These are phyloP conservation scores for Pseudocercospora eumusae DNA, from an alignment of 2,329 filamentous ascomycete species.

Conservation along the genomic window DNA sequence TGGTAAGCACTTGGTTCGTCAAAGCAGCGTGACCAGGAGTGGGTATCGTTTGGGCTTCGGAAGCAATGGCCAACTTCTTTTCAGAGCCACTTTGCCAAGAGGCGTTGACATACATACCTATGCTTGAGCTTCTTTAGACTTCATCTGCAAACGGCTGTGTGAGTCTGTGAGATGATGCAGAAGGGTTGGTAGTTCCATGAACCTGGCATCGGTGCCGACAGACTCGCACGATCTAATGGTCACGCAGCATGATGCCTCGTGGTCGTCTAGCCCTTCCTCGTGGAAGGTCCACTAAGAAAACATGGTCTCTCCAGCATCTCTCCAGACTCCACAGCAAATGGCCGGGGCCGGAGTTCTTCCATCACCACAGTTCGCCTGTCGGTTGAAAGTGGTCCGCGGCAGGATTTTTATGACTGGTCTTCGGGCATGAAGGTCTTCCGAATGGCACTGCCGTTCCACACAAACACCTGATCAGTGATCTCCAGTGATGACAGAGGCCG, in stretches of 20 bases:
- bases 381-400: slow-evolving; percentile 9
- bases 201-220: neutral
- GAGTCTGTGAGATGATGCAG: neutral
- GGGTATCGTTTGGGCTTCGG: slow-evolving; percentile 8
- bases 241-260: slow-evolving; percentile 11
- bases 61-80: neutral
- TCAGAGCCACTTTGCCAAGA: neutral
- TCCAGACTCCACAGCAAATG: slow-evolving; percentile 14
- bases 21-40: slow-evolving; percentile 10
- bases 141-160: neutral
- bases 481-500: neutral
- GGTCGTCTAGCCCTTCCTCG: slow-evolving; percentile 9
- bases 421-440: neutral
- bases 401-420: neutral
- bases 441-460: neutral
- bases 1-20: slow-evolving; percentile 6
- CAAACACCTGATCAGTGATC: neutral
- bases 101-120: neutral
- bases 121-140: neutral
- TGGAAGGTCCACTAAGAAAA: slow-evolving; percentile 10
- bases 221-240: neutral
- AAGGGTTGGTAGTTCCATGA: neutral
- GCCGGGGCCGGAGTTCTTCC: slow-evolving; percentile 10
- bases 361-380: slow-evolving; percentile 4
- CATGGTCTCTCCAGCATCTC: slow-evolving; percentile 15